These are phyloP conservation scores for Heliosperma pusillum DNA, from an alignment of 148 eudicot genomes.

Conservation along the genomic window DNA sequence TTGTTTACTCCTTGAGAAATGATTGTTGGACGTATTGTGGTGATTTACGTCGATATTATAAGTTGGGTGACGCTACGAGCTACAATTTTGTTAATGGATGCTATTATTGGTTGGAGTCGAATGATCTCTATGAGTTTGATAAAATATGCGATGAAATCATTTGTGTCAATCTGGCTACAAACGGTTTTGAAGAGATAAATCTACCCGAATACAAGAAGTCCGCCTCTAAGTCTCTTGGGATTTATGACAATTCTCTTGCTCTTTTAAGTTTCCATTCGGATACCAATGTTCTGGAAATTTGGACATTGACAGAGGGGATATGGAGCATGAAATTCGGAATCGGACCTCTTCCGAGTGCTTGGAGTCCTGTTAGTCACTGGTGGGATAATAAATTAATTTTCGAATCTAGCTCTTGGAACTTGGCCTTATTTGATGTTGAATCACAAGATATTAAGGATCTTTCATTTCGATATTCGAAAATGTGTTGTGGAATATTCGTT, in stretches of 20 bases:
- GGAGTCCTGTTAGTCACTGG: slow-evolving; percentile 4
- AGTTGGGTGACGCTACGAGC: background rate
- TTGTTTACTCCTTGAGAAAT: background rate
- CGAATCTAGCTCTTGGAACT: background rate
- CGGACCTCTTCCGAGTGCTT: slow-evolving; percentile 2
- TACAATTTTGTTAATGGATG: background rate
- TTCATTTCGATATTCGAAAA: background rate
- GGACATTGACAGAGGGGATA: slow-evolving; percentile 1
- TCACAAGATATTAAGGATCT: slow-evolving; percentile 11
- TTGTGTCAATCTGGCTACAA: background rate
- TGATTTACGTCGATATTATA: background rate
- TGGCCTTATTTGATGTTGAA: background rate
- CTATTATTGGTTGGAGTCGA: slow-evolving; percentile 2
- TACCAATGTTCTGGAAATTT: background rate
- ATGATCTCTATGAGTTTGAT: no score
- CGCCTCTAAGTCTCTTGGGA: background rate
- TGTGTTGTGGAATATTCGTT: background rate
- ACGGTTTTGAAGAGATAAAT: background rate
- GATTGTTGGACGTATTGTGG: background rate
- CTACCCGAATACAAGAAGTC: background rate
- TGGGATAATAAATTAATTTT: background rate
- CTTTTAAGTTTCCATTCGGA: background rate
- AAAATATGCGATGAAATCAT: background rate
- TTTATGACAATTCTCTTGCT: background rate
- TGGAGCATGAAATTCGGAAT: background rate